Evolutionary conservation across 2,329 filamentous ascomycete species (phyloP).

Genomic region (Fusarium foetens): DNA sequence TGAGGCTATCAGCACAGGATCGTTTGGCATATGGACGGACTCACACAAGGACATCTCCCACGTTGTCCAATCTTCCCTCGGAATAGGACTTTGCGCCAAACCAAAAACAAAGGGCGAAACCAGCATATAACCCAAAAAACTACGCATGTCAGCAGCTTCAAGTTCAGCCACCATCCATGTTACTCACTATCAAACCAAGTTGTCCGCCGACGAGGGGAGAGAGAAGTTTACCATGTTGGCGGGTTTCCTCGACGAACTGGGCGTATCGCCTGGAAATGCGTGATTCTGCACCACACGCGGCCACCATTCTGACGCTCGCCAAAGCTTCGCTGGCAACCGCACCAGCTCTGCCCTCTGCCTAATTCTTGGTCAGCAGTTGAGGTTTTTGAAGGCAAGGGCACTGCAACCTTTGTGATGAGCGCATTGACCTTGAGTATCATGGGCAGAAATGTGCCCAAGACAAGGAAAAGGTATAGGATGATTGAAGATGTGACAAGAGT

Average conservation of each 20-base stretch:
- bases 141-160: constrained; percentile 29
- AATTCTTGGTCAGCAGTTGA: constrained; percentile 5
- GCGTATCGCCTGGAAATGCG: constrained; percentile 64
- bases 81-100: constrained; percentile 65
- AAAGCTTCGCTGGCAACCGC: constrained; percentile 71
- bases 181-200: constrained; percentile 56
- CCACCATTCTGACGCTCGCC: constrained; percentile 68
- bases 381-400: not conserved
- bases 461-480: constrained; percentile 64
- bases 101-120: constrained; percentile 71
- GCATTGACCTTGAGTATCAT: constrained; percentile 64
- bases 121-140: constrained; percentile 64
- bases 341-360: constrained; percentile 66
- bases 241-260: constrained; percentile 65
- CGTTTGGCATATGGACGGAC: constrained; percentile 31
- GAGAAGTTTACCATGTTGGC: constrained; percentile 58
- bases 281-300: constrained; percentile 69
- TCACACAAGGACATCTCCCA: constrained; percentile 67
- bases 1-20: constrained; percentile 21
- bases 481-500: constrained; percentile 68
- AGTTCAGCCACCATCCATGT: not conserved
- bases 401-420: constrained; percentile 53
- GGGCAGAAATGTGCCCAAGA: constrained; percentile 61
- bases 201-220: constrained; percentile 64
- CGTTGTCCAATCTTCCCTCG: constrained; percentile 57